phyloP scores from a whole-genome alignment of 2,329 filamentous ascomycete genomes.

The Cyphellophora attinorum region DNA sequence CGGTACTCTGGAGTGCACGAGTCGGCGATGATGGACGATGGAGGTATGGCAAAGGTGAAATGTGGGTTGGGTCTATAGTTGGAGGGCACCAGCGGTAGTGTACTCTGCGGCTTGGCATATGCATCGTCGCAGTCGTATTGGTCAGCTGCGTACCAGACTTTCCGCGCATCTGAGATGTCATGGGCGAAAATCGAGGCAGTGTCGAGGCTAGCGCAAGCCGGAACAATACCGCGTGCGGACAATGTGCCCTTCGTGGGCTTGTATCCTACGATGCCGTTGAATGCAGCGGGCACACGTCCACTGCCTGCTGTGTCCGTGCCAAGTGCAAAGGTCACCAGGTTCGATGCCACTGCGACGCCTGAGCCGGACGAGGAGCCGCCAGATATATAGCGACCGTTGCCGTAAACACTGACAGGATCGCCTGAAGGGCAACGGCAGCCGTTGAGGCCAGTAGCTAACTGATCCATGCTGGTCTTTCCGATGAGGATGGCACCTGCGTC shows the following conservation, averaged over 20 bases:
- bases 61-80: constrained; percentile 16
- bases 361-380: constrained; percentile 50
- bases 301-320: constrained; percentile 26
- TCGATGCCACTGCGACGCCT: constrained; percentile 42
- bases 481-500: constrained; percentile 45
- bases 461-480: constrained; percentile 52
- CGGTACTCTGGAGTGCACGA: constrained; percentile 32
- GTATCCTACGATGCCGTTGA: constrained; percentile 20
- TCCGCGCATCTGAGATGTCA: constrained; percentile 39
- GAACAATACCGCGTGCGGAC: constrained; percentile 6
- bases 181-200: constrained; percentile 27
- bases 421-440: constrained; percentile 52
- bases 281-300: constrained; percentile 20
- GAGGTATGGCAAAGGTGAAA: constrained; percentile 43
- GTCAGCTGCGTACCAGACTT: constrained; percentile 39
- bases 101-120: constrained; percentile 36
- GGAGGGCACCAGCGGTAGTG: not conserved
- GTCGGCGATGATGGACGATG: constrained; percentile 29
- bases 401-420: constrained; percentile 43
- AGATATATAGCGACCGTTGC: constrained; percentile 36
- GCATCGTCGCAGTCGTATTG: constrained; percentile 40
- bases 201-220: constrained; percentile 21
- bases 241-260: constrained; percentile 21
- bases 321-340: constrained; percentile 39
- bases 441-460: constrained; percentile 52